A percentile compares a stretch with the other conserved stretches of the same genome.
Conservation (phyloP, 2,329 filamentous ascomycete species). For the Aspergillus neotritici region DNA sequence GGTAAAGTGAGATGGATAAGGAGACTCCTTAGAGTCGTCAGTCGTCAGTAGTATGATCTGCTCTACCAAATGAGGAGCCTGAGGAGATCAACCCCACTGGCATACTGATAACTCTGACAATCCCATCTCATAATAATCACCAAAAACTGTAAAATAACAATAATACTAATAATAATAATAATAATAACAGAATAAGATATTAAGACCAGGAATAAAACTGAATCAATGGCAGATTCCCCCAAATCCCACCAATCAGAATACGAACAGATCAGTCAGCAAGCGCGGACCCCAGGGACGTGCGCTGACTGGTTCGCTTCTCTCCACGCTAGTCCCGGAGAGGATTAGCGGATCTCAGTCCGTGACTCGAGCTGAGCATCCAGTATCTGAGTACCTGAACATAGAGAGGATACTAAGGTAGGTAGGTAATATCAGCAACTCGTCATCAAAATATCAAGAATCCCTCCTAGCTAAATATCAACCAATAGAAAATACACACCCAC, state of each 20-base stretch:
- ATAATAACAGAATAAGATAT: background rate
- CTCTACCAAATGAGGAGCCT: too few relatives aligned
- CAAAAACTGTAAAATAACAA: background rate
- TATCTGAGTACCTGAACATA: constrained; percentile 7
- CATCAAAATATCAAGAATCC: too few relatives aligned
- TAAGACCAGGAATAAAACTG: background rate
- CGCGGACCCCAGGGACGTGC: constrained; percentile 1
- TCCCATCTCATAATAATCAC: constrained; percentile 6
- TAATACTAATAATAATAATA: background rate
- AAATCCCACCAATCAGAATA: background rate
- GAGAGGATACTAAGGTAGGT: constrained; percentile 1
- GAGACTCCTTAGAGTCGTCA: too few relatives aligned
- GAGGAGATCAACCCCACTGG: too few relatives aligned
- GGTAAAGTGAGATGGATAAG: too few relatives aligned
- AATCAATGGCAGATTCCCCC: too few relatives aligned
- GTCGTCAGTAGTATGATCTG: too few relatives aligned
- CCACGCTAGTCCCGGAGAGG: background rate
- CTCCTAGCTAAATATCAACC: too few relatives aligned
- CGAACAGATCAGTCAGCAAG: constrained; percentile 1
- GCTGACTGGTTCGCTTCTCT: background rate
- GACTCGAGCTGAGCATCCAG: constrained; percentile 1
- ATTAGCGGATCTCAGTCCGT: background rate
- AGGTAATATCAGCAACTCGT: too few relatives aligned
- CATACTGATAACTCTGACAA: too few relatives aligned
- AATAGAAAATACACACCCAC: too few relatives aligned